Evolutionary conservation across 2,329 filamentous ascomycete genomes (phyloP), one percentile per base, ranked within the genome.

Genomic region (Fusarium tjaetaba): DNA sequence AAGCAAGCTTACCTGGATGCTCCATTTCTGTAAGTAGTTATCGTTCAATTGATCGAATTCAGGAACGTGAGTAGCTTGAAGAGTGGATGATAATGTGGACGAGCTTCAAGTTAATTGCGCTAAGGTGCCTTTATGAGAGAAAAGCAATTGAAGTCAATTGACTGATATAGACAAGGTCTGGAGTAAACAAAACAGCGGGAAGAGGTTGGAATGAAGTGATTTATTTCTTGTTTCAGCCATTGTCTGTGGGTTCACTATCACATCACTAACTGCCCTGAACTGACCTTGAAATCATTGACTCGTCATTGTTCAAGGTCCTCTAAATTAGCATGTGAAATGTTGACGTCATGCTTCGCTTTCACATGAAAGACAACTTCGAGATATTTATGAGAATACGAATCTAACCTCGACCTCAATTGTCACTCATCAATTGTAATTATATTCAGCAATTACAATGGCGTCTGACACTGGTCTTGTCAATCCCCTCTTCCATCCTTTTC

Each of bases 401-500:
- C 34, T 18, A 36, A 34, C 22, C 28, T 32, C 32, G 4, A 45
- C 18, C 28, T 30, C 46, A 41, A 53, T 14, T 10, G n/a, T 13
- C 51, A 48, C 16, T 18, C 38, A 36, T 7, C 24, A 39, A 53
- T 41, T 55, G 32, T 10, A 30, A 30, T 24, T 22, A 18, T 24
- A 51, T 32, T 48, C 64, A 20, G 20, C 38, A 58, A 20, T 36
- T 30, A 46, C 11, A n/a, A 26, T 85, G 84, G 49, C 76, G 30
- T 80, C 80, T 13, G 62, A 76, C 32, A 77, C 79, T 16, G 60
- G 76, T 11, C 55, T 84, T 2, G 76, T 83, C 68, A 85, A 85
- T 74, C 82, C 84, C 26, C 56, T 87, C 36, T 73, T 87, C n/a
- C 84, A 88, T 52, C 88, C 88, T 5, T 81, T 94, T 49, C 80